phyloP scores from a whole-genome alignment of 2,329 filamentous ascomycete species.

The Aspergillus pseudonomiae region DNA sequence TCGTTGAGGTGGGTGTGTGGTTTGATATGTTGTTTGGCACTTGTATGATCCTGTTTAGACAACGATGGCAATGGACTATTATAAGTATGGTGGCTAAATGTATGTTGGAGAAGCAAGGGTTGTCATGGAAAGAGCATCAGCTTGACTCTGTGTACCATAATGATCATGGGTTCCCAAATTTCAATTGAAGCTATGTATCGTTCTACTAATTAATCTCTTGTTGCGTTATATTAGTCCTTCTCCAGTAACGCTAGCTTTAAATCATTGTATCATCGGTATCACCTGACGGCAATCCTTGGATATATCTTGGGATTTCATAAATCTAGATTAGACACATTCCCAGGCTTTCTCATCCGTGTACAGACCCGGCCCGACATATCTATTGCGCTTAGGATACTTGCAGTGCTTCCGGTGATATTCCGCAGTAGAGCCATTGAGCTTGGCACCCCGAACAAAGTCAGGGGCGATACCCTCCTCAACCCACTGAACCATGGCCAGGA shows the following conservation, averaged over 20 bases:
- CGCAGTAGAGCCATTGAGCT: background rate
- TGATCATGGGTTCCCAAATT: too few species aligned
- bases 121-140: too few species aligned
- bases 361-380: background rate
- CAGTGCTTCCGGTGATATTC: background rate
- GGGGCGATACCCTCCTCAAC: background rate
- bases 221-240: too few species aligned
- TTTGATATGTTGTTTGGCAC: background rate
- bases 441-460: background rate
- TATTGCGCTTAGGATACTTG: background rate
- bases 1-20: too few species aligned
- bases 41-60: too few species aligned
- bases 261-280: background rate
- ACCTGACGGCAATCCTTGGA: background rate
- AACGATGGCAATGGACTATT: too few species aligned
- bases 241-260: too few species aligned
- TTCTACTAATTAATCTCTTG: too few species aligned
- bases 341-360: background rate
- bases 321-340: background rate
- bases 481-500: background rate
- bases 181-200: too few species aligned
- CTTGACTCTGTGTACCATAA: fast-evolving
- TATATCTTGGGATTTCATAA: background rate
- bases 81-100: too few species aligned
- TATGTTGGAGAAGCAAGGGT: too few species aligned